phyloP scores from a whole-genome alignment of 108 stramenopile genomes.

The Aurantiochytrium sp. region DNA sequence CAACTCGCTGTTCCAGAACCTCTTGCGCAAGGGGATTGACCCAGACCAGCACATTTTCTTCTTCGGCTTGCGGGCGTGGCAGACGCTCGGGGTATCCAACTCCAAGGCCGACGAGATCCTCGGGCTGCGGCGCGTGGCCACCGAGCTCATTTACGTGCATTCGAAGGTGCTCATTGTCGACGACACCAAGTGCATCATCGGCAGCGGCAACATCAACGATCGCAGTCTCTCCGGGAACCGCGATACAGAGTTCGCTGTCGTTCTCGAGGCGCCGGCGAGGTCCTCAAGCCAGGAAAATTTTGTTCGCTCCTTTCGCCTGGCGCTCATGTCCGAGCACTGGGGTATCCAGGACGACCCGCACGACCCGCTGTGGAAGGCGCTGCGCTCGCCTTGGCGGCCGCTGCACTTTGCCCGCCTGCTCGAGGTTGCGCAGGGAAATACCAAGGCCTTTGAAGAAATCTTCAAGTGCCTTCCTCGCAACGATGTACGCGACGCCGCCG shows the following conservation, averaged over 20 bases:
- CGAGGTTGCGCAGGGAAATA: background rate
- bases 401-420: background rate
- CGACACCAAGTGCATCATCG: conserved; percentile 59
- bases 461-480: background rate
- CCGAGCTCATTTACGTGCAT: conserved; percentile 60
- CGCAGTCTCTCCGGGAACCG: conserved; percentile 59
- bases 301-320: background rate
- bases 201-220: conserved; percentile 66
- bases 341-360: background rate
- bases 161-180: conserved; percentile 73
- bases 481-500: background rate
- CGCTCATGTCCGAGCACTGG: conserved; percentile 13
- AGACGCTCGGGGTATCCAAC: background rate
- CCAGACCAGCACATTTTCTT: background rate
- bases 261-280: background rate
- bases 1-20: background rate
- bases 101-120: conserved; percentile 3
- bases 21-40: background rate
- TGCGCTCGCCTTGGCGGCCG: background rate
- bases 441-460: background rate
- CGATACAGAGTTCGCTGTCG: conserved; percentile 56
- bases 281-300: no score
- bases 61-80: background rate
- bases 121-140: background rate
- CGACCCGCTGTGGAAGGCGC: background rate